These are phyloP conservation scores for Fusarium concolor DNA, from an alignment of 2,329 filamentous ascomycete species.

Conservation along the genomic window DNA sequence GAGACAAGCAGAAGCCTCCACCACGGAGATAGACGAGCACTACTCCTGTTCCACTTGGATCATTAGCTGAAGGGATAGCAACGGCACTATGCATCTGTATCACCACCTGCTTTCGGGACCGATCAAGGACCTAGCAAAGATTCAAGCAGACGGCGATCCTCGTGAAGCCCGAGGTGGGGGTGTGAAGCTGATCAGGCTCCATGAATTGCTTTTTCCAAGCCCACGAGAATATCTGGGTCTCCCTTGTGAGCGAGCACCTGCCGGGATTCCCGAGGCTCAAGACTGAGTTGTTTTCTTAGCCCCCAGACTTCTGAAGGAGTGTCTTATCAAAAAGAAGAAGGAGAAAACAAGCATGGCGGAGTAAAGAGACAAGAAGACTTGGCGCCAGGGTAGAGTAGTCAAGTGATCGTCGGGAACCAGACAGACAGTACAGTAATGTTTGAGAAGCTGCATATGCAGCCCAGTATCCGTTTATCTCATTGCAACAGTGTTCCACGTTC, in stretches of 20 bases:
- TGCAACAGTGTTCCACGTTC: slow-evolving; percentile 25
- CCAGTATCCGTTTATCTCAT: slow-evolving; percentile 11
- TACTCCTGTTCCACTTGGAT: slow-evolving; percentile 27
- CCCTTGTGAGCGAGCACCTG: slow-evolving; percentile 21
- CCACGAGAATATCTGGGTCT: slow-evolving; percentile 6
- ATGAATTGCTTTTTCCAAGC: slow-evolving; percentile 35
- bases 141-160: slow-evolving; percentile 14
- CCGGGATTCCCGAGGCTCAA: slow-evolving; percentile 4
- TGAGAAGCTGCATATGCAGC: slow-evolving; percentile 13
- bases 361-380: slow-evolving; percentile 15
- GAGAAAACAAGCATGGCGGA: slow-evolving; percentile 14
- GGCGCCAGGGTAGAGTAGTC: slow-evolving; percentile 23
- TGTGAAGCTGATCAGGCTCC: slow-evolving; percentile 10
- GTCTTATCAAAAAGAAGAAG: slow-evolving; percentile 9
- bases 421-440: slow-evolving; percentile 6
- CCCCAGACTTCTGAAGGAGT: slow-evolving; percentile 5
- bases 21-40: slow-evolving; percentile 23
- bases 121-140: slow-evolving; percentile 3
- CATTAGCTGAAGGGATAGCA: slow-evolving; percentile 24
- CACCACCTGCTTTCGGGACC: slow-evolving; percentile 12
- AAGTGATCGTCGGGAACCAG: slow-evolving; percentile 20
- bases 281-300: neutral
- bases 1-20: slow-evolving; percentile 18
- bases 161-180: slow-evolving; percentile 24
- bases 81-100: slow-evolving; percentile 26